Percentiles rank a stretch among this genome's conserved stretches.
Evolutionary conservation across 805 yeast genomes (phyloP).

Genomic region (Nakazawaea holstii): DNA sequence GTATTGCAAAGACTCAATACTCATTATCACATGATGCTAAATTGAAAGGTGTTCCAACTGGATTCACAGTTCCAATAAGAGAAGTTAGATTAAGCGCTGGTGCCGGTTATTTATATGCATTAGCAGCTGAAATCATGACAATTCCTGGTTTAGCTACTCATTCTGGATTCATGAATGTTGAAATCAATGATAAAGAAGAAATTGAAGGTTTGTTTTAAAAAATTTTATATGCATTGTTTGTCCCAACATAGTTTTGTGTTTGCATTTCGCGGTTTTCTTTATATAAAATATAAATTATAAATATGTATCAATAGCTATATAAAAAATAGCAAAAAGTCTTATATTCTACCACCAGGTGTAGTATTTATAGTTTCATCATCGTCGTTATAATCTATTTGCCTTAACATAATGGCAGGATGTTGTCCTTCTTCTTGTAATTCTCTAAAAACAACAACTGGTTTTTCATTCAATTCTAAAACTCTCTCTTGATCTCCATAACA

Average conservation of each 20-base stretch:
- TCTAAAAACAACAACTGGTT: conserved; percentile 81
- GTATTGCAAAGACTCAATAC: conserved; percentile 84
- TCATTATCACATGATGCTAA: conserved; percentile 79
- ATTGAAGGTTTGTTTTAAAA: conserved; percentile 73
- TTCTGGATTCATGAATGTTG: conserved; percentile 83
- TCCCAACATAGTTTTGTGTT: neutral
- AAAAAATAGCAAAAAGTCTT: neutral
- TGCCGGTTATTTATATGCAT: conserved; percentile 80
- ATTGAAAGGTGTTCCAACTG: conserved; percentile 79
- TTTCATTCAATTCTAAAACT: conserved; percentile 75
- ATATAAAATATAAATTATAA: neutral
- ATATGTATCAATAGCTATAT: neutral
- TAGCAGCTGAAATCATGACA: conserved; percentile 83
- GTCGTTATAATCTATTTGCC: conserved; percentile 61
- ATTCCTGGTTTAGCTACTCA: conserved; percentile 85
- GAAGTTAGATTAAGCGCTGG: conserved; percentile 83
- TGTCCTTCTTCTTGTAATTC: conserved; percentile 80
- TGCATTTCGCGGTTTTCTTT: neutral
- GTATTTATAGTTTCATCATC: conserved; percentile 18
- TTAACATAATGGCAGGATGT: conserved; percentile 87
- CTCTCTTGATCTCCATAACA: conserved; percentile 91
- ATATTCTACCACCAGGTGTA: conserved; percentile 11
- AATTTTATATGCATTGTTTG: neutral
- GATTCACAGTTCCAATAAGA: conserved; percentile 74
- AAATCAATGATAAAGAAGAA: conserved; percentile 73